A percentile compares a stretch with the other conserved stretches of the same genome.
Evolutionary conservation across 148 eudicot species (phyloP).

Genomic region (Amaranthus palmeri): DNA sequence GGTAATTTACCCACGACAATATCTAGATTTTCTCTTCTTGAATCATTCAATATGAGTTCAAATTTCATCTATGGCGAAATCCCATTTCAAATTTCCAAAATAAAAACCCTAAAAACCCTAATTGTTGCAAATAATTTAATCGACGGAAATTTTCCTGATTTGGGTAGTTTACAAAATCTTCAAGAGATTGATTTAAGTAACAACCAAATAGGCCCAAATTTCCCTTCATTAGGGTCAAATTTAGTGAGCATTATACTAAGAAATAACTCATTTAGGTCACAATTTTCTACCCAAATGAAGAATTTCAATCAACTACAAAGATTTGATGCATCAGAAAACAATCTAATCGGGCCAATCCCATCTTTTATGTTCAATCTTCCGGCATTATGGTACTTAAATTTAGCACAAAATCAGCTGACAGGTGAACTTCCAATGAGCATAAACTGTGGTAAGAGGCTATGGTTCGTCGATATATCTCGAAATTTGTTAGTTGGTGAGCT

Average conservation of each 20-base stretch:
- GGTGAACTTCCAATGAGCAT: conserved; percentile 49
- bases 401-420: conserved; percentile 61
- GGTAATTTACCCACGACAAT: conserved; percentile 65
- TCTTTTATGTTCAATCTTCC: conserved; percentile 50
- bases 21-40: conserved; percentile 47
- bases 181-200: conserved; percentile 63
- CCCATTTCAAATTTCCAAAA: conserved; percentile 42
- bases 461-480: conserved; percentile 62
- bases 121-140: conserved; percentile 56
- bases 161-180: conserved; percentile 38
- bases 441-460: conserved; percentile 46
- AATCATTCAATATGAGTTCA: conserved; percentile 66
- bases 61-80: conserved; percentile 66
- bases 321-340: conserved; percentile 62
- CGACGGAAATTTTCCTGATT: conserved; percentile 70
- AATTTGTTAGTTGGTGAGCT: conserved; percentile 64
- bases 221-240: conserved; percentile 55
- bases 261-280: conserved; percentile 60
- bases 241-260: conserved; percentile 40
- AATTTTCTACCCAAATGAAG: conserved; percentile 42
- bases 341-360: conserved; percentile 64
- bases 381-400: conserved; percentile 50
- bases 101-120: conserved; percentile 42
- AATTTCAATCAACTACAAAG: conserved; percentile 40
- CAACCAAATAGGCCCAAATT: conserved; percentile 60